phyloP scores from a whole-genome alignment of 2,329 filamentous ascomycete genomes.

The Pseudogymnoascus sp. region DNA sequence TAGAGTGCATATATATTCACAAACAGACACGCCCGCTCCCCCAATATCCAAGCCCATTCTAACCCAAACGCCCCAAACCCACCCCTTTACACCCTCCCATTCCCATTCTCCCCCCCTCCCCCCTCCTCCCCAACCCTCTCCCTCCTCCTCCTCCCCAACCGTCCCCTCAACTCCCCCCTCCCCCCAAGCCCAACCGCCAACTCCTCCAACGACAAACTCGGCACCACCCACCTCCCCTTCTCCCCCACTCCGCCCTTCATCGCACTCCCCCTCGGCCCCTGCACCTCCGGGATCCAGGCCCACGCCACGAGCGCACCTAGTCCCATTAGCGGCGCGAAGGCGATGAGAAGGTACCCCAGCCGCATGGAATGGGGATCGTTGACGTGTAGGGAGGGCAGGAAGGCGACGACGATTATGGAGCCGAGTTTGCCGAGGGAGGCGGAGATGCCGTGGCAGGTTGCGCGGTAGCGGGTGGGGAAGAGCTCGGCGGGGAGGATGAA shows the following conservation, averaged over 20 bases:
- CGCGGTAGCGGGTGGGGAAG: conserved; percentile 55
- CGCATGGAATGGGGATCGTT: background rate
- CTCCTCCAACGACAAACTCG: conserved; percentile 16
- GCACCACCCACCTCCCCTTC: conserved; percentile 20
- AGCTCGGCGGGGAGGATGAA: conserved; percentile 58
- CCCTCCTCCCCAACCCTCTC: background rate
- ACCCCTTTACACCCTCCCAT: background rate
- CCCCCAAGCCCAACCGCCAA: background rate
- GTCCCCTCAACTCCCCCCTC: background rate
- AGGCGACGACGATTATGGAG: conserved; percentile 32
- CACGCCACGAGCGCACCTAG: conserved; percentile 12
- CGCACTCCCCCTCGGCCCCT: background rate
- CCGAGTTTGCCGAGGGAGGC: conserved; percentile 52
- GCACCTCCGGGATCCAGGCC: conserved; percentile 13
- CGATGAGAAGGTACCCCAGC: conserved; percentile 11
- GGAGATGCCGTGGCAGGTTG: conserved; percentile 53
- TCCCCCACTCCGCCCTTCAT: background rate
- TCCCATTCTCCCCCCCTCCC: background rate
- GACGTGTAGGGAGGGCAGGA: conserved; percentile 11
- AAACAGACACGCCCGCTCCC: background rate
- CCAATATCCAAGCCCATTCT: background rate
- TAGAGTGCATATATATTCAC: too few species aligned
- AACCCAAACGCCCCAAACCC: background rate
- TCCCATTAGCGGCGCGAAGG: conserved; percentile 12
- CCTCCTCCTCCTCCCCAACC: background rate